A percentile compares a stretch with the other conserved stretches of the same genome.
Conservation (phyloP, 2,329 filamentous ascomycete species). For the Arthrobotrys conoides region DNA sequence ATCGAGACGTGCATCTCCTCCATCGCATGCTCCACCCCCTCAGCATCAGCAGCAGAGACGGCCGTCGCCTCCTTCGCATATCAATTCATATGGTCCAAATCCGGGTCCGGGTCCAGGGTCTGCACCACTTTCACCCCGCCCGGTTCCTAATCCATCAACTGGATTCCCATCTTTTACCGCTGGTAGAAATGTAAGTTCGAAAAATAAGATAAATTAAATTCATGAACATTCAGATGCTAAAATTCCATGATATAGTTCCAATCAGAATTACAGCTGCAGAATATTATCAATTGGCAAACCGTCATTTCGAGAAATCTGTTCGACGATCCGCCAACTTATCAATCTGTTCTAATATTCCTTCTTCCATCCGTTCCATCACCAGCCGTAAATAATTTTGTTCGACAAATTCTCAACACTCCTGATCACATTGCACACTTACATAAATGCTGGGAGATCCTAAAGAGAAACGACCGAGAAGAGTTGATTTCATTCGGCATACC, state of each 20-base stretch:
- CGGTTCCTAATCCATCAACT: slow-evolving; percentile 48
- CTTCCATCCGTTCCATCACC: slow-evolving; percentile 47
- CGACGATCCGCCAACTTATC: slow-evolving; percentile 56
- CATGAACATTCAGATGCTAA: slow-evolving; percentile 1
- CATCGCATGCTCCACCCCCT: slow-evolving; percentile 25
- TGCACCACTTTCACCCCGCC: slow-evolving; percentile 34
- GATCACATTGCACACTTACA: slow-evolving; percentile 53
- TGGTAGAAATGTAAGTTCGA: slow-evolving; percentile 44
- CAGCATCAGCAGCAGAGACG: slow-evolving; percentile 29
- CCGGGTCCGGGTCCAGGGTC: slow-evolving; percentile 3
- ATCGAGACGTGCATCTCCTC: slow-evolving; percentile 32
- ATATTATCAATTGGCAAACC: slow-evolving; percentile 59
- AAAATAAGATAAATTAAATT: not conserved
- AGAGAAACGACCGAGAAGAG: slow-evolving; percentile 52
- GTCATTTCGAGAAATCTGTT: slow-evolving; percentile 56
- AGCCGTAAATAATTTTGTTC: slow-evolving; percentile 49
- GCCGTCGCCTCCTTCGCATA: slow-evolving; percentile 37
- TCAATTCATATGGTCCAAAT: slow-evolving; percentile 6
- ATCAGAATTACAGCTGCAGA: slow-evolving; percentile 52
- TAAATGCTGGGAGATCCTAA: slow-evolving; percentile 57
- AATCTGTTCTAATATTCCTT: slow-evolving; percentile 51
- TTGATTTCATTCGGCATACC: slow-evolving; percentile 54
- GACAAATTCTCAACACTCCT: slow-evolving; percentile 46
- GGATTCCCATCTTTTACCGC: slow-evolving; percentile 55
- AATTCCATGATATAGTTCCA: slow-evolving; percentile 29